These are phyloP conservation scores for Suhomyces faveliae DNA, from an alignment of 805 yeast genomes.

Conservation along the genomic window DNA sequence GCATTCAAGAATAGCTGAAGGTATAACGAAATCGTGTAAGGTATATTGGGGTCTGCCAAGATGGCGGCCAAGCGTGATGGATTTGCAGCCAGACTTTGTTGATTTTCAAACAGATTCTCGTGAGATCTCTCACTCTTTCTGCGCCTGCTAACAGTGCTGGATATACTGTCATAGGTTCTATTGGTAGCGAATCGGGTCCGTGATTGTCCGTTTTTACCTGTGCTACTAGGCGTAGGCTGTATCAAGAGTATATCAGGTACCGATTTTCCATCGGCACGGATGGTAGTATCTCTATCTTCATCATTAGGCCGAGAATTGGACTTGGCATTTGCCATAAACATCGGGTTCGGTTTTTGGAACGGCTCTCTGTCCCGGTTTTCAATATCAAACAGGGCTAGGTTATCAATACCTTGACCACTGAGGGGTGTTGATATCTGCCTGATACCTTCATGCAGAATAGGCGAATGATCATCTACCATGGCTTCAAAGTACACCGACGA, in stretches of 20 bases:
- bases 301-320: neutral
- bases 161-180: neutral
- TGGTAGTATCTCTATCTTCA: neutral
- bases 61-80: neutral
- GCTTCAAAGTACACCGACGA: constrained; percentile 3
- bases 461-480: constrained; percentile 7
- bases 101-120: neutral
- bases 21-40: constrained; percentile 59
- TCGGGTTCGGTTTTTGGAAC: neutral
- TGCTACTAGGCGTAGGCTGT: neutral
- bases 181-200: neutral
- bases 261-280: neutral
- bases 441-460: constrained; percentile 18
- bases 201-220: neutral
- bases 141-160: neutral
- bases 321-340: neutral
- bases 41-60: constrained; percentile 46
- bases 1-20: constrained; percentile 63
- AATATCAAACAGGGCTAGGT: constrained; percentile 1
- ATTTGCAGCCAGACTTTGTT: neutral
- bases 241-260: neutral
- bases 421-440: constrained; percentile 9
- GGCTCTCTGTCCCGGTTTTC: neutral
- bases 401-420: constrained; percentile 3
- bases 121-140: neutral